Evolutionary conservation across 768 basidiomycete genomes (phyloP).

Genomic region (Suillus subalutaceus): DNA sequence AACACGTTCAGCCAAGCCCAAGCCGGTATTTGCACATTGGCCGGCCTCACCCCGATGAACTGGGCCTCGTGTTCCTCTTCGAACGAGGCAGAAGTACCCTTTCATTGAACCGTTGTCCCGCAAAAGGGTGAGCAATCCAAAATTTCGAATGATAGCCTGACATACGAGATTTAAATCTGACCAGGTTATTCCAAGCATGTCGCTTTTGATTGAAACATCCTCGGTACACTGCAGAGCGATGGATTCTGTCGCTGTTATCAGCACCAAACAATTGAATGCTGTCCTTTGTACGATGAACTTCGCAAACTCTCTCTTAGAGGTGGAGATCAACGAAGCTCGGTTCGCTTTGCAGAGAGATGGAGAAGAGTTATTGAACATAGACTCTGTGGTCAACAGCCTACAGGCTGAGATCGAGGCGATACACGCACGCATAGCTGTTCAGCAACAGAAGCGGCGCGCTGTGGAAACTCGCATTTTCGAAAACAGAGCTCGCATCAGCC

Average conservation of each 20-base stretch:
- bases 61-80: slow-evolving; percentile 1
- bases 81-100: not conserved
- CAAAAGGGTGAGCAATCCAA: not conserved
- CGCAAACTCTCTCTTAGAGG: not conserved
- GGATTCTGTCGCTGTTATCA: not conserved
- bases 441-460: slow-evolving; percentile 23
- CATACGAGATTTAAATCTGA: not conserved
- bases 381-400: not conserved
- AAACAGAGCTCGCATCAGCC: slow-evolving; percentile 32
- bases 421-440: slow-evolving; percentile 19
- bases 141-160: not conserved
- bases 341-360: slow-evolving; percentile 1
- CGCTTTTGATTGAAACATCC: not conserved
- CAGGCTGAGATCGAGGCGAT: slow-evolving; percentile 1
- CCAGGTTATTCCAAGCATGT: not conserved
- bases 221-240: not conserved
- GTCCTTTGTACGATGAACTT: not conserved
- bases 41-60: not conserved
- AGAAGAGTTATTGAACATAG: slow-evolving; percentile 1
- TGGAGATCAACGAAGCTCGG: slow-evolving; percentile 5
- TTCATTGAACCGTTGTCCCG: not conserved
- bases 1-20: slow-evolving; percentile 2
- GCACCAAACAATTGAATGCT: not conserved
- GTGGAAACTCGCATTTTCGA: slow-evolving; percentile 21
- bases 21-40: not conserved